These are phyloP conservation scores for Candida suzukii DNA, from an alignment of 805 yeast genomes.

Conservation along the genomic window DNA sequence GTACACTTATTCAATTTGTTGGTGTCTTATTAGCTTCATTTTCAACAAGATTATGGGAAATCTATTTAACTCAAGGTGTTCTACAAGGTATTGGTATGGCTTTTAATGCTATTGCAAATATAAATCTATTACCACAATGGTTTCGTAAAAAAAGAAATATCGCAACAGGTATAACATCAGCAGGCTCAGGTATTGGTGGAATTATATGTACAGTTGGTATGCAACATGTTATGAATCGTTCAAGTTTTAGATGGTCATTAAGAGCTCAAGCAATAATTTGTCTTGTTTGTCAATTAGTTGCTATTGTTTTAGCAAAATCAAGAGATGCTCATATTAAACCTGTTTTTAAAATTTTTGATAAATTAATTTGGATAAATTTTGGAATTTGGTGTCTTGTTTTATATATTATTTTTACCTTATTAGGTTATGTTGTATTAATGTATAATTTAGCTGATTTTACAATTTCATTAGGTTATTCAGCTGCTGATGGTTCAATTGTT, in stretches of 20 bases:
- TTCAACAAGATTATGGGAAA: slow-evolving; percentile 54
- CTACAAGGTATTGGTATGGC: slow-evolving; percentile 55
- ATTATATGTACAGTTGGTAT: slow-evolving; percentile 40
- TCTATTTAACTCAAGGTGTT: slow-evolving; percentile 63
- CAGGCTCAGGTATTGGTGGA: slow-evolving; percentile 52
- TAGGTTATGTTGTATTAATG: slow-evolving; percentile 55
- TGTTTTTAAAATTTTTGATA: slow-evolving; percentile 34
- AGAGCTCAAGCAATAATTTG: slow-evolving; percentile 39
- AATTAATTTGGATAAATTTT: slow-evolving; percentile 26
- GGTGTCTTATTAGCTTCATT: slow-evolving; percentile 57
- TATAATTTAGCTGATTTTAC: slow-evolving; percentile 57
- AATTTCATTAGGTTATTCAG: slow-evolving; percentile 48
- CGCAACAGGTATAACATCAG: slow-evolving; percentile 40
- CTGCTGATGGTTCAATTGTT: slow-evolving; percentile 48
- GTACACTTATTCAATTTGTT: slow-evolving; percentile 42
- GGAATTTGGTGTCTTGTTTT: slow-evolving; percentile 34
- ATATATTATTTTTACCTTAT: slow-evolving; percentile 40
- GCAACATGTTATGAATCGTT: slow-evolving; percentile 32
- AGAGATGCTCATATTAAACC: slow-evolving; percentile 31
- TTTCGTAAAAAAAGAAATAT: slow-evolving; percentile 54
- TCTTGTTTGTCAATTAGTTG: slow-evolving; percentile 25
- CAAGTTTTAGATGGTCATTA: slow-evolving; percentile 41
- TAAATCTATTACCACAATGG: slow-evolving; percentile 62
- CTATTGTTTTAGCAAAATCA: slow-evolving; percentile 28
- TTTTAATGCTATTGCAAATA: slow-evolving; percentile 49